Conservation (phyloP, 129 eudicot species). For the Apium graveolens region DNA sequence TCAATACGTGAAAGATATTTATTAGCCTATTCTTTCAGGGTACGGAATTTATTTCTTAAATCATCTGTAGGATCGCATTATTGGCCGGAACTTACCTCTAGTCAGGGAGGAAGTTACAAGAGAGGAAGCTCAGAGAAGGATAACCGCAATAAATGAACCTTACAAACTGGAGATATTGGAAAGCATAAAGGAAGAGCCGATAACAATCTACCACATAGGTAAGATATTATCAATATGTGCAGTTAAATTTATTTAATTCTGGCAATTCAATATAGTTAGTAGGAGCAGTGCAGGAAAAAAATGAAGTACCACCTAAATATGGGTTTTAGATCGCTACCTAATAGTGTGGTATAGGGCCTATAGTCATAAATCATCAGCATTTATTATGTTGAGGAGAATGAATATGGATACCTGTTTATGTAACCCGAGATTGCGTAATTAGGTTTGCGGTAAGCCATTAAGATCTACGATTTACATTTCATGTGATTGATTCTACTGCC, state of each 20-base stretch:
- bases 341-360: background rate
- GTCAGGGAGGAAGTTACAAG: conserved; percentile 94
- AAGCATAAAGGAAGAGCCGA: conserved; percentile 80
- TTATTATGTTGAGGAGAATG: background rate
- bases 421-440: background rate
- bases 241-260: background rate
- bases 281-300: background rate
- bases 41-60: conserved; percentile 31
- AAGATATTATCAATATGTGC: conserved; percentile 17
- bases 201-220: conserved; percentile 96
- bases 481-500: background rate
- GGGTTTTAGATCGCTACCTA: background rate
- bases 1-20: conserved; percentile 20
- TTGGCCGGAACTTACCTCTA: conserved; percentile 71
- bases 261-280: background rate
- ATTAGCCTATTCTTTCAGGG: conserved; percentile 35
- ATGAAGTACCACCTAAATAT: background rate
- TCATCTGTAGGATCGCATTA: conserved; percentile 88
- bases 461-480: background rate
- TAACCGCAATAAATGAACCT: conserved; percentile 77
- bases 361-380: background rate
- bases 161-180: conserved; percentile 89
- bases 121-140: conserved; percentile 63
- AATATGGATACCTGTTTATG: background rate
- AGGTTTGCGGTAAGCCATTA: background rate